These are phyloP conservation scores for Monosporozyma servazzii DNA, from an alignment of 805 yeast genomes.

Conservation along the genomic window DNA sequence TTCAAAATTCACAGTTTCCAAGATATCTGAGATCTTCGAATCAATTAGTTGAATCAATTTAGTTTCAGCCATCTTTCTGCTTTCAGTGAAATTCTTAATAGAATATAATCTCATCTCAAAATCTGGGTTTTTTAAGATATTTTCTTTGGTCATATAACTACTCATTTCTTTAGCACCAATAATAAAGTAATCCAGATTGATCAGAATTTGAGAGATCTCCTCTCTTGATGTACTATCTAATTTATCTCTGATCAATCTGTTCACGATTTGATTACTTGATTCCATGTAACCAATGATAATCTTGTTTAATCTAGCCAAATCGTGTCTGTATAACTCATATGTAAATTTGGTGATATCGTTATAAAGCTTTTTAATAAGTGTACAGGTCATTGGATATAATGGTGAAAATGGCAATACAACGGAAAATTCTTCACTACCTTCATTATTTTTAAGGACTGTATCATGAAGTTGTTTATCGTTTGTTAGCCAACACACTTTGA, in stretches of 20 bases:
- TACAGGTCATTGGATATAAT: conserved; percentile 79
- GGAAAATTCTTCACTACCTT: conserved; percentile 35
- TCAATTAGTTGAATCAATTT: conserved; percentile 79
- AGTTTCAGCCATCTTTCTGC: conserved; percentile 66
- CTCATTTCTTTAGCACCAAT: conserved; percentile 63
- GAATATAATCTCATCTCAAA: conserved; percentile 42
- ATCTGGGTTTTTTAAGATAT: conserved; percentile 30
- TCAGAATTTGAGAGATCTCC: conserved; percentile 78
- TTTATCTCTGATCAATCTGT: conserved; percentile 50
- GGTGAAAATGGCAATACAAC: conserved; percentile 79
- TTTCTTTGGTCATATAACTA: conserved; percentile 32
- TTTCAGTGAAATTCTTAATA: conserved; percentile 43
- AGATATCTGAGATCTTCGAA: conserved; percentile 62
- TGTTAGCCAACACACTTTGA: conserved; percentile 61
- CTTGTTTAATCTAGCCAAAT: conserved; percentile 49
- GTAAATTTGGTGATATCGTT: conserved; percentile 56
- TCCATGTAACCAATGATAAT: conserved; percentile 58
- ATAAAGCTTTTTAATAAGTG: conserved; percentile 58
- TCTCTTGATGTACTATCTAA: conserved; percentile 73
- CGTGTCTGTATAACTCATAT: conserved; percentile 54
- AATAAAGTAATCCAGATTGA: conserved; percentile 80
- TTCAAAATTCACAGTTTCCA: conserved; percentile 79
- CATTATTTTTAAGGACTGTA: background rate
- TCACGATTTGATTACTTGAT: conserved; percentile 52
- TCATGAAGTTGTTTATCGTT: conserved; percentile 32